Conservation (phyloP, 345 rosid genomes). For the Heritiera fomes region DNA sequence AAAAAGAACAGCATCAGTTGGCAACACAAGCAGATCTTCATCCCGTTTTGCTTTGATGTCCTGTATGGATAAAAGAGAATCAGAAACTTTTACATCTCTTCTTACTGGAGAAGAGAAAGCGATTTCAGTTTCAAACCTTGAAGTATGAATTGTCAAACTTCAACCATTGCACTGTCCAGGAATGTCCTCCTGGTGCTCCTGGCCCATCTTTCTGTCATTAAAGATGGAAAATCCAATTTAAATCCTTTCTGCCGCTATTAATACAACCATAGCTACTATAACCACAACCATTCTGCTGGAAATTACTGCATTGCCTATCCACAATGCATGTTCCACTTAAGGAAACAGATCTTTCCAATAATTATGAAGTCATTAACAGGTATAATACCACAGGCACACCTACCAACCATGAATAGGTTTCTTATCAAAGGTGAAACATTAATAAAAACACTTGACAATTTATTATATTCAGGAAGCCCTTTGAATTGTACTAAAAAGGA, state of each 20-base stretch:
- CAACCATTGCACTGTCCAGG: slow-evolving; percentile 95
- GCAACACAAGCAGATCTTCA: slow-evolving; percentile 81
- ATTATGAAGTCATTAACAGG: slow-evolving; percentile 13
- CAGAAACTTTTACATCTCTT: slow-evolving; percentile 13
- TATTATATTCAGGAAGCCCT: background rate
- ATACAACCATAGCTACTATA: background rate
- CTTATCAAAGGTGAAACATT: background rate
- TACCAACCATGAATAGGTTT: background rate
- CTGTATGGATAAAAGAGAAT: slow-evolving; percentile 36
- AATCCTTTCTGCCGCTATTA: background rate
- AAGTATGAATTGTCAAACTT: slow-evolving; percentile 95
- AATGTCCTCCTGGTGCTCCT: slow-evolving; percentile 97
- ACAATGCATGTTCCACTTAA: background rate
- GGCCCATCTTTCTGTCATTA: slow-evolving; percentile 83
- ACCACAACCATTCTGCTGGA: background rate
- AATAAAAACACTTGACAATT: background rate
- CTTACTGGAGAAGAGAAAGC: background rate
- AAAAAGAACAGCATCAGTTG: slow-evolving; percentile 87
- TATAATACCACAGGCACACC: background rate
- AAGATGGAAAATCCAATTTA: slow-evolving; percentile 19
- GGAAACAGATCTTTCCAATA: slow-evolving; percentile 1
- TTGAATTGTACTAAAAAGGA: too few relatives aligned
- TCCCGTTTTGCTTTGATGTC: slow-evolving; percentile 78
- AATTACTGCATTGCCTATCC: background rate
- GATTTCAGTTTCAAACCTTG: slow-evolving; percentile 59